A percentile compares a stretch with the other conserved stretches of the same genome.
Conservation (phyloP, 2,329 filamentous ascomycete species). For the Penicillium sp. region DNA sequence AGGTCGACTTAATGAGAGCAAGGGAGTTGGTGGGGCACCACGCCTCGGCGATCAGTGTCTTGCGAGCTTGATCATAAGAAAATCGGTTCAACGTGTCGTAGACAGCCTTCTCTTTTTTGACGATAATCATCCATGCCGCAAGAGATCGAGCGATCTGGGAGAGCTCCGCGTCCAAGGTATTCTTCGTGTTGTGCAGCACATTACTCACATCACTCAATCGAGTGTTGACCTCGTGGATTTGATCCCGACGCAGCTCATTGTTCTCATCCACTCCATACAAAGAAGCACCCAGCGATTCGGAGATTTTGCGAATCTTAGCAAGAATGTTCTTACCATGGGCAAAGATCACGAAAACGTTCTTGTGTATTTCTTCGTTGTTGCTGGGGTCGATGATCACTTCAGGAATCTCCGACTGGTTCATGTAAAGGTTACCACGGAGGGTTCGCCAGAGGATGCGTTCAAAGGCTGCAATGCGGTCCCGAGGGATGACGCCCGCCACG, state of each 20-base stretch:
- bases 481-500: constrained; percentile 90
- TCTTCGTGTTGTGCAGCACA: constrained; percentile 92
- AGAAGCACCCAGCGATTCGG: constrained; percentile 92
- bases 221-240: constrained; percentile 96
- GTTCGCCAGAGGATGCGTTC: constrained; percentile 98
- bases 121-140: constrained; percentile 94
- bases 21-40: constrained; percentile 96
- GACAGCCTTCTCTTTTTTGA: constrained; percentile 97
- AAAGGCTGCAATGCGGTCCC: constrained; percentile 91
- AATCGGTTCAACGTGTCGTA: constrained; percentile 95
- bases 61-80: constrained; percentile 92
- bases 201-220: constrained; percentile 88
- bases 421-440: constrained; percentile 95
- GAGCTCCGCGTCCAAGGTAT: constrained; percentile 88
- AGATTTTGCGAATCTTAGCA: constrained; percentile 98
- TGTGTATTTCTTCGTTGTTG: constrained; percentile 88
- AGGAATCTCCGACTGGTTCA: constrained; percentile 99
- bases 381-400: constrained; percentile 89
- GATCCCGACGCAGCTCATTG: constrained; percentile 89
- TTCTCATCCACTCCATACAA: constrained; percentile 98
- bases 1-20: constrained; percentile 83
- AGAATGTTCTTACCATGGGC: constrained; percentile 98
- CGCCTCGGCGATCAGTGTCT: constrained; percentile 95
- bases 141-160: constrained; percentile 90
- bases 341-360: constrained; percentile 99